A percentile compares a stretch with the other conserved stretches of the same genome.
phyloP scores from a whole-genome alignment of 2,329 filamentous ascomycete genomes.

The Dryadomyces quercus-mongolicae region DNA sequence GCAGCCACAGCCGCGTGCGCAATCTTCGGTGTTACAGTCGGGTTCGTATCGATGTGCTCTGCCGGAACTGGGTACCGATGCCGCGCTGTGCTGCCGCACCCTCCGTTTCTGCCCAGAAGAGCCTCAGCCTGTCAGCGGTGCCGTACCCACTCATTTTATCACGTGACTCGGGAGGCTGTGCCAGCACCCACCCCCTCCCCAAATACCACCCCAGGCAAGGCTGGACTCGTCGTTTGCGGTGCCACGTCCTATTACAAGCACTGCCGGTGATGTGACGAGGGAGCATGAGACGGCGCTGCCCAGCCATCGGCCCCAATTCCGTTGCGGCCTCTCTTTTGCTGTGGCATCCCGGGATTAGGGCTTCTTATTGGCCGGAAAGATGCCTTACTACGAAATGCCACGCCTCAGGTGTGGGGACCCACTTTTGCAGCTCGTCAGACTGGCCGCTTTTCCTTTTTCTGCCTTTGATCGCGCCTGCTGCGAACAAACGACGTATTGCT shows the following conservation, averaged over 20 bases:
- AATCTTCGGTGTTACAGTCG: no score
- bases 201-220: not conserved
- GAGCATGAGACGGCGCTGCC: not conserved
- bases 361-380: not conserved
- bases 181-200: not conserved
- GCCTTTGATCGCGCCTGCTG: conserved; percentile 3
- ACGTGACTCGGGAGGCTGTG: not conserved
- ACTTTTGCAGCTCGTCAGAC: conserved; percentile 1
- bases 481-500: conserved; percentile 1
- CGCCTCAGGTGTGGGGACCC: not conserved
- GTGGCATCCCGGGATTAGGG: not conserved
- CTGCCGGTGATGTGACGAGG: no score
- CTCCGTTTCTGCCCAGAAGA: no score
- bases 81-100: no score
- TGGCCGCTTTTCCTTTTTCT: conserved; percentile 5
- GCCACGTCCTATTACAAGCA: not conserved
- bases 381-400: not conserved
- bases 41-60: no score
- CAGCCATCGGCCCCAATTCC: no score
- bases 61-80: no score
- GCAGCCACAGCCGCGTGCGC: no score
- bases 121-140: no score
- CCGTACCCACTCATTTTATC: not conserved
- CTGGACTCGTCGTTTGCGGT: not conserved
- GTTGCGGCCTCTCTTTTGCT: not conserved